Base-by-base conservation (phyloP, 2,329 filamentous ascomycete genomes). In the Aschersonia sp. region DNA sequence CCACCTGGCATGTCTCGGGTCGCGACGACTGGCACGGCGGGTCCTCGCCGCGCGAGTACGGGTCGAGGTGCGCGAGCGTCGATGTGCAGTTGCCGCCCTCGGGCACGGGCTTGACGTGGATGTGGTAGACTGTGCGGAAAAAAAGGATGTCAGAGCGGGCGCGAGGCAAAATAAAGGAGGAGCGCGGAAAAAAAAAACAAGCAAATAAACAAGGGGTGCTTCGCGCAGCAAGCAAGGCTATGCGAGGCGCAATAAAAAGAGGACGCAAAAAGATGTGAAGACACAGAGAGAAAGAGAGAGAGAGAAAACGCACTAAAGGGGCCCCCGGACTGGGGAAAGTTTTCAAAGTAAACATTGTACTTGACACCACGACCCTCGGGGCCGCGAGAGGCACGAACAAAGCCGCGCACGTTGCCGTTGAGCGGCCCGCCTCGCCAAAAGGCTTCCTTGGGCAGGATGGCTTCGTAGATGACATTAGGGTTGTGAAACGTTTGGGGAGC, bases 1-100 rank as follows among this genome's bases (percentile, higher is more conserved):
- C 85, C 9, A 85, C 77, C 64, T 90, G 78, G 67, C 85, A 92
- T 8, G 76, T 79, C 51, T 74, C 63, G 6, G 81, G 81, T 6
- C 66, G 58, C 8, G 59, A 55, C 9, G 65, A 39, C 57, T 87
- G 70, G 65, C 85, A 90, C 5, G 72, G 56, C 5, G 79, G 68
- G 2, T 63, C 64, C 58, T 87, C 77, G 52, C 77, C 78, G 45
- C 82, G 80, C 45, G 70, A 59, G 61, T 73, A 85, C 14, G 85
- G 84, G 58, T 89, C 83, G 10, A 87, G 73, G 58, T 90, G 85
- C 2, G 69, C 76, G 4, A 76, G 68, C 1, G 85, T 81, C 5
- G 63, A 62, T 45, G 76, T 83, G 70, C 85, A 90, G 72, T 87
- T 86, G 53, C 84, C 84, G 52, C 79, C 66, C 30, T 60, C 62